Conservation (phyloP, 768 basidiomycete genomes). For the Agaricus sinodeliciosus region DNA sequence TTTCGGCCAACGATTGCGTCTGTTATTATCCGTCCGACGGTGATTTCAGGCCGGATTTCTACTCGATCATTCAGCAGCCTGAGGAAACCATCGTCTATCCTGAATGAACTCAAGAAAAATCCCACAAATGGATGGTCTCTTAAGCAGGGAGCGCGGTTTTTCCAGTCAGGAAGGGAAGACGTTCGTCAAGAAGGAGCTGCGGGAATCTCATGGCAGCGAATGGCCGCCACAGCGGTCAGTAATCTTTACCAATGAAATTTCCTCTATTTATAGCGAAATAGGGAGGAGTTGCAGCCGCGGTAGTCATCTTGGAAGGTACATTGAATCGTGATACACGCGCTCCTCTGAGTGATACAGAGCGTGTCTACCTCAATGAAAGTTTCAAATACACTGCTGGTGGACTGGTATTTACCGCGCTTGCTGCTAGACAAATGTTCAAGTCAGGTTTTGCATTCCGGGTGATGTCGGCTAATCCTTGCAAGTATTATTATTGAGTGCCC, state of each 20-base stretch:
- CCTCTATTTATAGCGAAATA: conserved; percentile 18
- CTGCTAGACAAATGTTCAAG: conserved; percentile 73
- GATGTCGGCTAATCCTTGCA: conserved; percentile 82
- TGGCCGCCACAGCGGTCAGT: conserved; percentile 5
- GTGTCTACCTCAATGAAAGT: conserved; percentile 63
- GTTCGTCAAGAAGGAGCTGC: neutral
- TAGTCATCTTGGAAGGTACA: conserved; percentile 54
- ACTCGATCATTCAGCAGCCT: conserved; percentile 1
- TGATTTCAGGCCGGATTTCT: neutral
- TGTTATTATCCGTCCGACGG: neutral
- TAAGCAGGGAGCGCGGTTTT: neutral
- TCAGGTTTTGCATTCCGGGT: conserved; percentile 63
- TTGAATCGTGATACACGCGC: conserved; percentile 80
- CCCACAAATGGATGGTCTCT: conserved; percentile 1
- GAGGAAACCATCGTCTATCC: neutral
- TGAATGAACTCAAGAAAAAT: neutral
- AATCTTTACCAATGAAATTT: neutral
- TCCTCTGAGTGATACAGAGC: conserved; percentile 53
- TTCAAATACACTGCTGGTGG: conserved; percentile 85
- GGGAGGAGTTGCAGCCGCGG: conserved; percentile 68
- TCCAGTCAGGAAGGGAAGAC: neutral
- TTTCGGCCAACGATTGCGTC: neutral
- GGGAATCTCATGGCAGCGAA: conserved; percentile 4
- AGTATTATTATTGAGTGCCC: conserved; percentile 15
- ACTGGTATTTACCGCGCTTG: conserved; percentile 65